Conservation (phyloP, 805 yeast species). For the Sugiyamaella qingdaonensis region DNA sequence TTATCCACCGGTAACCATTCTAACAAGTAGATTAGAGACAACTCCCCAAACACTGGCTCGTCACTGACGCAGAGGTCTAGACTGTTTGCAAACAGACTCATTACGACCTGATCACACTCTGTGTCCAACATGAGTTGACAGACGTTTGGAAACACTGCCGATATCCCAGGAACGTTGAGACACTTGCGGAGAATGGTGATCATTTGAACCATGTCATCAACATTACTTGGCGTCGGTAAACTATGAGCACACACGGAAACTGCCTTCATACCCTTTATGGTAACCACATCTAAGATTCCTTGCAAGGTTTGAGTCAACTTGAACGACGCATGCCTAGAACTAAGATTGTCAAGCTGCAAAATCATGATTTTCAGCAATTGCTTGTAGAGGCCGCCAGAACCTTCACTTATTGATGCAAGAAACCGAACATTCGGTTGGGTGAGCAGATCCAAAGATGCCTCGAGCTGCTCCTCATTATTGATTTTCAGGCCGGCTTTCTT, state of each 20-base stretch:
- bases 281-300: constrained; percentile 55
- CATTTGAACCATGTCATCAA: constrained; percentile 62
- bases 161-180: constrained; percentile 33
- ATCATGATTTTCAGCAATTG: constrained; percentile 26
- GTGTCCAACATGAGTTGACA: constrained; percentile 50
- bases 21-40: constrained; percentile 61
- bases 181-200: constrained; percentile 61
- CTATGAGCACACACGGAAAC: constrained; percentile 57
- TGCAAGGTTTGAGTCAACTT: constrained; percentile 22
- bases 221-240: constrained; percentile 45
- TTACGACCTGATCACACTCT: constrained; percentile 58
- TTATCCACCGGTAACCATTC: constrained; percentile 59
- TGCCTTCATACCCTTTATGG: constrained; percentile 61
- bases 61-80: constrained; percentile 48
- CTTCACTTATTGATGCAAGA: constrained; percentile 32
- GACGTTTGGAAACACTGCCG: constrained; percentile 35
- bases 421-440: constrained; percentile 33
- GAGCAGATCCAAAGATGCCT: constrained; percentile 24
- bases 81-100: constrained; percentile 64
- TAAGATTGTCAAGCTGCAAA: constrained; percentile 18
- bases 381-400: constrained; percentile 33
- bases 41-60: constrained; percentile 68
- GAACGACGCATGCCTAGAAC: constrained; percentile 18
- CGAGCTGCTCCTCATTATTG: constrained; percentile 38
- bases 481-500: constrained; percentile 4